Evolutionary conservation across 192 early-diverging fungal genomes (phyloP).

Genomic region (Obelidium mucronatum): DNA sequence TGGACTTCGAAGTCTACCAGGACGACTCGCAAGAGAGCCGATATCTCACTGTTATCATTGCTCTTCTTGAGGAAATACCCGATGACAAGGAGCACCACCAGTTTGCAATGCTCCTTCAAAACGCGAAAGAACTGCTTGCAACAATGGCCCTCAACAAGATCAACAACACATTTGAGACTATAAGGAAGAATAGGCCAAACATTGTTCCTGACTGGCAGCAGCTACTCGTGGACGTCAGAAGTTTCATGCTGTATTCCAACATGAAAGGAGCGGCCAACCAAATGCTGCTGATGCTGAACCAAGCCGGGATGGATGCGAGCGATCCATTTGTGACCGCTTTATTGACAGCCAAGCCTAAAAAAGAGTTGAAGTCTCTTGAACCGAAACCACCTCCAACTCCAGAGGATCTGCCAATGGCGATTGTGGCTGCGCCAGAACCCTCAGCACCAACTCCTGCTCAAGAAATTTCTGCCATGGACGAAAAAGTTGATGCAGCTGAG

Average conservation of each 20-base stretch:
- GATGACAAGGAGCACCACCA: neutral
- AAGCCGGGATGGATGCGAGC: neutral
- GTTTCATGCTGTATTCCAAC: neutral
- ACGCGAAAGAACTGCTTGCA: constrained; percentile 10
- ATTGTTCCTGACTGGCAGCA: neutral
- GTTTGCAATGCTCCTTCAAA: neutral
- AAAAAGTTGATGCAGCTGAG: no score
- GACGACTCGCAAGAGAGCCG: neutral
- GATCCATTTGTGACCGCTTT: neutral
- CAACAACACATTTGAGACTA: constrained; percentile 12
- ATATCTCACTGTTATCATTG: constrained; percentile 8
- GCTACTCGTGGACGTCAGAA: neutral
- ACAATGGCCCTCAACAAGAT: constrained; percentile 24
- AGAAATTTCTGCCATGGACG: no score
- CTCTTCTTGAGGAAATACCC: constrained; percentile 6
- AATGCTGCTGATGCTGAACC: neutral
- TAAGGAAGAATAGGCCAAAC: neutral
- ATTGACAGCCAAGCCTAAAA: neutral
- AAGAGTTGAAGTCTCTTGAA: neutral
- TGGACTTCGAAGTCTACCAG: neutral
- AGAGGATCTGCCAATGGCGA: no score
- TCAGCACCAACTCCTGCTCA: no score
- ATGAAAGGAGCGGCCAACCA: neutral
- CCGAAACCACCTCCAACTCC: no score
- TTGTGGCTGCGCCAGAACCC: no score